phyloP scores from a whole-genome alignment of 1,139 yeast species.

The Saccharomyces hybrid region DNA sequence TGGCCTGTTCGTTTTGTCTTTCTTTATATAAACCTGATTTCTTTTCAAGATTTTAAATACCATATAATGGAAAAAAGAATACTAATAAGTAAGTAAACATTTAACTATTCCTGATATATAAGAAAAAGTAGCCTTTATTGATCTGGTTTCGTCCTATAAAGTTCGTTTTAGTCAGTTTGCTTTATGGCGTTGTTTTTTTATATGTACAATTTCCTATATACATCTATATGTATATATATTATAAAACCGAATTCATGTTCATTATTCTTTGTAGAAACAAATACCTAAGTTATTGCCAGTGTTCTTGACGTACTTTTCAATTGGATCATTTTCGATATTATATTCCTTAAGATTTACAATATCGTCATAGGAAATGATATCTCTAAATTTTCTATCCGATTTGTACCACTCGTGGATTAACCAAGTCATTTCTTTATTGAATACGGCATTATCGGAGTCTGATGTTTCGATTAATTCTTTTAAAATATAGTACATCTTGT shows the following conservation, averaged over 20 bases:
- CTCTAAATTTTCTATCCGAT: constrained; percentile 55
- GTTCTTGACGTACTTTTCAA: constrained; percentile 27
- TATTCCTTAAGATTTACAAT: constrained; percentile 22
- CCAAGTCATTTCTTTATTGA: constrained; percentile 52
- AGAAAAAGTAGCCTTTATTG: background rate
- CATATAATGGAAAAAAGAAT: background rate
- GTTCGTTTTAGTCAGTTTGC: too few relatives aligned
- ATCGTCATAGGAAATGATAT: constrained; percentile 37
- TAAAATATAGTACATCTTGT: constrained; percentile 59
- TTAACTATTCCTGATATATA: background rate
- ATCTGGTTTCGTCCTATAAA: background rate
- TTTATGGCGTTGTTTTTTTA: background rate
- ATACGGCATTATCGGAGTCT: constrained; percentile 41
- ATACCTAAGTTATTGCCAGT: constrained; percentile 25
- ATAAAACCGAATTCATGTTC: background rate
- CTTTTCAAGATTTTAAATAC: background rate
- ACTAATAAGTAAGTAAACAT: background rate
- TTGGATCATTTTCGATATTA: constrained; percentile 29
- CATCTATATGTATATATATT: constrained; percentile 2
- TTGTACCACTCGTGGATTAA: constrained; percentile 61
- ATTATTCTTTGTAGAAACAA: background rate
- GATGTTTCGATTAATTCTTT: constrained; percentile 62
- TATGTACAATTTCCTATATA: background rate
- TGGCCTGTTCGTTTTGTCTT: background rate
- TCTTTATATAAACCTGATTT: background rate